Evolutionary conservation across 768 basidiomycete genomes (phyloP).

Genomic region (Hypsizygus marmoreus): DNA sequence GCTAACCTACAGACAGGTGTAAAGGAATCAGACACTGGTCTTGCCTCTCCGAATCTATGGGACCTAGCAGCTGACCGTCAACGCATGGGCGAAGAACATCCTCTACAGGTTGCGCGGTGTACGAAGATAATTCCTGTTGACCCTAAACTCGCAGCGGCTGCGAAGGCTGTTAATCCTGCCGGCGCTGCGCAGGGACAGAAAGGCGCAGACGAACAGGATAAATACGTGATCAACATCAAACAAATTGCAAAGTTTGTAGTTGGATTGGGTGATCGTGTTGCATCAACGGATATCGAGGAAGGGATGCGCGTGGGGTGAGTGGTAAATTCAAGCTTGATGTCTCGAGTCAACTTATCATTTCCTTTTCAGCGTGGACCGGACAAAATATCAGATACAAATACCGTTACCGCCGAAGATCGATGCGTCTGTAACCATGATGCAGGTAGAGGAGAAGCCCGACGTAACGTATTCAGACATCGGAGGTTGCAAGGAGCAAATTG

Average conservation of each 20-base stretch:
- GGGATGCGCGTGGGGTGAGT: slow-evolving; percentile 99
- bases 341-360: slow-evolving; percentile 11
- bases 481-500: slow-evolving; percentile 99
- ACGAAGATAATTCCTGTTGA: slow-evolving; percentile 96
- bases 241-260: slow-evolving; percentile 99
- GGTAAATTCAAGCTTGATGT: not conserved
- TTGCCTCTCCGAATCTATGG: slow-evolving; percentile 97
- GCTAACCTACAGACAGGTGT: slow-evolving; percentile 56
- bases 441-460: slow-evolving; percentile 98
- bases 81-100: slow-evolving; percentile 90
- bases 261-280: slow-evolving; percentile 93
- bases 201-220: slow-evolving; percentile 98
- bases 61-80: slow-evolving; percentile 92
- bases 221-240: slow-evolving; percentile 99
- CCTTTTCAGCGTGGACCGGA: slow-evolving; percentile 83
- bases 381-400: slow-evolving; percentile 98
- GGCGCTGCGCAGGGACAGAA: slow-evolving; percentile 86
- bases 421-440: slow-evolving; percentile 99
- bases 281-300: slow-evolving; percentile 98
- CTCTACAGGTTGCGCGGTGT: slow-evolving; percentile 95
- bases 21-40: slow-evolving; percentile 97
- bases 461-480: slow-evolving; percentile 98
- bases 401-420: slow-evolving; percentile 98
- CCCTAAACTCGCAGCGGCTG: slow-evolving; percentile 71
- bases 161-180: slow-evolving; percentile 74